Conservation (phyloP, 257 asterid species). For the Salvia hispanica region DNA sequence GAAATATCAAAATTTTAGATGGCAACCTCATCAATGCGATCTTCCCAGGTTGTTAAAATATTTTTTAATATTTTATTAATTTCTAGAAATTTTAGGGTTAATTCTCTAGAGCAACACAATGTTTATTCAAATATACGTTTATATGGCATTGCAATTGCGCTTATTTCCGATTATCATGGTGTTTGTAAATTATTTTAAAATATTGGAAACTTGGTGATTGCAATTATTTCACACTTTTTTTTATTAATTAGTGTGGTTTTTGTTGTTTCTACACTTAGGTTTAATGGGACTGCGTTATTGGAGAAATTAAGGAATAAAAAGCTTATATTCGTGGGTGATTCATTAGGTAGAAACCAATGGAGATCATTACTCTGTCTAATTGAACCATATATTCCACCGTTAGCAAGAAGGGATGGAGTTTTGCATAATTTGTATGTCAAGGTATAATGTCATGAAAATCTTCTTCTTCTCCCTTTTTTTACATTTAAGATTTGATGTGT, state of each 20-base stretch:
- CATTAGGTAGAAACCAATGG: conserved; percentile 65
- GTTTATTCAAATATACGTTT: too few relatives aligned
- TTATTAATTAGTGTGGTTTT: not conserved
- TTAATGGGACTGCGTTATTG: conserved; percentile 50
- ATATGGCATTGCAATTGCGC: too few relatives aligned
- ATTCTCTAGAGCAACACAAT: too few relatives aligned
- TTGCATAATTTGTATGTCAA: too few relatives aligned
- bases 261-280: not conserved
- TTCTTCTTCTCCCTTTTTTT: too few relatives aligned
- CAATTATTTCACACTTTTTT: too few relatives aligned
- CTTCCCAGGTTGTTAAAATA: conserved; percentile 43
- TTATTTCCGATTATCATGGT: too few relatives aligned
- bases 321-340: conserved; percentile 67
- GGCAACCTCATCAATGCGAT: conserved; percentile 60
- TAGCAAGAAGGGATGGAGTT: not conserved
- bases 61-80: not conserved
- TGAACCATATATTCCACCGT: conserved; percentile 44
- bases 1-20: conserved; percentile 47
- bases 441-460: too few relatives aligned
- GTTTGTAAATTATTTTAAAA: too few relatives aligned
- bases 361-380: conserved; percentile 61
- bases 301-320: conserved; percentile 63
- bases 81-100: too few relatives aligned
- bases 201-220: too few relatives aligned
- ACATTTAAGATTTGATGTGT: not conserved